Percentiles rank a stretch among this genome's conserved stretches.
Conservation (phyloP, 331 rosid genomes). For the Erythrophleum ivorense region DNA sequence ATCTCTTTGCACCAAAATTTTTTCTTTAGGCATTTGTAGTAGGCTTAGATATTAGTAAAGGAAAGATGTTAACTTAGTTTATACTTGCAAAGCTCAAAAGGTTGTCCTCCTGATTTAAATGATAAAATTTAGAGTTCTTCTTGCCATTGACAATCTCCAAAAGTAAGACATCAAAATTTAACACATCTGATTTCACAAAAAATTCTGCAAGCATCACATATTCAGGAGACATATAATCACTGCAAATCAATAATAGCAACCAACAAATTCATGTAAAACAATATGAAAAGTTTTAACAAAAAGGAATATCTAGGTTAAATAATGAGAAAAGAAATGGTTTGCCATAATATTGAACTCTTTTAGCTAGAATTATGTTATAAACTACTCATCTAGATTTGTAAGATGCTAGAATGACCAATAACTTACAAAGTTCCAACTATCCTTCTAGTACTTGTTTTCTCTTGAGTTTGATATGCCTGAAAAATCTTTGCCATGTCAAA, state of each 20-base stretch:
- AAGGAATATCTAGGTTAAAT: neutral
- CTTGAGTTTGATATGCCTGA: constrained; percentile 34
- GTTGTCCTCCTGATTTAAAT: constrained; percentile 7
- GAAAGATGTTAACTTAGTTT: neutral
- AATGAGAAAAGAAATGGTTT: too few species aligned
- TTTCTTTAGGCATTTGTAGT: too few species aligned
- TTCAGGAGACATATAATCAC: constrained; percentile 57
- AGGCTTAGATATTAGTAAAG: too few species aligned
- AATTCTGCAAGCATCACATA: constrained; percentile 49
- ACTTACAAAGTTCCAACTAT: constrained; percentile 47
- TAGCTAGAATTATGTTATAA: neutral
- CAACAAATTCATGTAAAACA: too few species aligned
- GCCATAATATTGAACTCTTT: too few species aligned
- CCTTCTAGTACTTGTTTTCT: neutral
- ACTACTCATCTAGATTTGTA: neutral
- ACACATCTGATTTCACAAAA: constrained; percentile 47
- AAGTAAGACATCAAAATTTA: constrained; percentile 50
- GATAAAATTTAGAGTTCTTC: constrained; percentile 38
- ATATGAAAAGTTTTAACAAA: neutral
- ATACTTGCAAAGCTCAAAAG: constrained; percentile 53
- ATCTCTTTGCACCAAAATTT: too few species aligned
- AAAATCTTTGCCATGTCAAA: constrained; percentile 51
- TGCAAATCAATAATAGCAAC: neutral
- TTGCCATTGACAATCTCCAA: constrained; percentile 52
- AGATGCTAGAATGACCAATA: neutral